These are phyloP conservation scores for Candida sanyiensis DNA, from an alignment of 805 yeast species.

Conservation along the genomic window DNA sequence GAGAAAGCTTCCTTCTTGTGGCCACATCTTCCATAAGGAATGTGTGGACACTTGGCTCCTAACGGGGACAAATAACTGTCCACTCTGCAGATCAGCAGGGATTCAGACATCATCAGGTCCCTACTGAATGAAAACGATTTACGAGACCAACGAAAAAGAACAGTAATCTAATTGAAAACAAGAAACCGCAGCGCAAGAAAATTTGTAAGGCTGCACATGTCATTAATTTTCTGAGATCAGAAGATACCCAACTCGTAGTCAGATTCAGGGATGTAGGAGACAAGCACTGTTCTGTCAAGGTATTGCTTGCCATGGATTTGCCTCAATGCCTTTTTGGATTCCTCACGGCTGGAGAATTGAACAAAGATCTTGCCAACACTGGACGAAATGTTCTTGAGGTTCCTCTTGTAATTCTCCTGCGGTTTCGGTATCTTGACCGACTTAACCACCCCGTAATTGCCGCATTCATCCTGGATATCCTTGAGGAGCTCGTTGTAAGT, in stretches of 20 bases:
- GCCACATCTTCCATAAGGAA: constrained; percentile 46
- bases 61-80: constrained; percentile 51
- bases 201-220: neutral
- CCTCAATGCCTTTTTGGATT: constrained; percentile 49
- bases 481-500: constrained; percentile 43
- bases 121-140: neutral
- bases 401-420: constrained; percentile 35
- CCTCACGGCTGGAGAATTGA: constrained; percentile 47
- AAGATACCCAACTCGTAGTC: constrained; percentile 44
- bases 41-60: constrained; percentile 57
- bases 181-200: too few relatives aligned
- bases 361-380: constrained; percentile 72
- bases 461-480: constrained; percentile 47
- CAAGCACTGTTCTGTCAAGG: constrained; percentile 62
- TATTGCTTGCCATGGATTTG: constrained; percentile 61
- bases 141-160: neutral
- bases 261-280: constrained; percentile 52
- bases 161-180: too few relatives aligned
- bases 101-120: too few relatives aligned
- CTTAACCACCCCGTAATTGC: constrained; percentile 45
- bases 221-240: constrained; percentile 1
- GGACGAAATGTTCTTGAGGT: constrained; percentile 39
- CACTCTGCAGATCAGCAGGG: constrained; percentile 48
- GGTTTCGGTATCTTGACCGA: constrained; percentile 60
- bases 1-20: constrained; percentile 39